A percentile compares a stretch with the other conserved stretches of the same genome.
These are phyloP conservation scores for Cordia subcordata DNA, from an alignment of 257 asterid species.

Conservation along the genomic window DNA sequence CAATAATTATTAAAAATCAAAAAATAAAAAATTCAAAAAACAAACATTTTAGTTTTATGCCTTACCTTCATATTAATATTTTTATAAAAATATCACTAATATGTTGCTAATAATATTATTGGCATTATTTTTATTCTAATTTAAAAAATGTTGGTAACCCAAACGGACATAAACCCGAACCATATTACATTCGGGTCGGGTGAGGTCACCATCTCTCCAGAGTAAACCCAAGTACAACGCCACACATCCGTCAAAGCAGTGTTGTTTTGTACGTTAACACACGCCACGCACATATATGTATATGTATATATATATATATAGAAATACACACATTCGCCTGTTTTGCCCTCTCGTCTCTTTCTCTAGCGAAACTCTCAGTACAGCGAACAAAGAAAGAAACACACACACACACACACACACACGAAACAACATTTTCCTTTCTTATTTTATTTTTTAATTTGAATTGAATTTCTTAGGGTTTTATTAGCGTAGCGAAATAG, in stretches of 20 bases:
- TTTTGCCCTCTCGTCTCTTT: neutral
- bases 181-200: conserved; percentile 2
- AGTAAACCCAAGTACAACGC: too few species aligned
- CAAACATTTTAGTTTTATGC: neutral
- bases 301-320: neutral
- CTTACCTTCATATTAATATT: too few species aligned
- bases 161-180: too few species aligned
- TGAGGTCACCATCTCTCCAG: neutral
- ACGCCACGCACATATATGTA: neutral
- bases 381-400: neutral
- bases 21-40: too few species aligned
- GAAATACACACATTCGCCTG: neutral
- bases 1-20: too few species aligned
- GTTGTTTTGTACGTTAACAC: neutral
- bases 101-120: too few species aligned
- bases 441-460: too few species aligned
- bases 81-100: too few species aligned
- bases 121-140: too few species aligned
- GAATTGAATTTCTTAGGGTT: neutral
- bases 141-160: too few species aligned
- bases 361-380: neutral
- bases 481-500: neutral
- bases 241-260: neutral
- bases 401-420: neutral
- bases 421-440: neutral